These are phyloP conservation scores for Cymbomonas tetramitiformis DNA, from an alignment of 139 green algal species.

Conservation along the genomic window DNA sequence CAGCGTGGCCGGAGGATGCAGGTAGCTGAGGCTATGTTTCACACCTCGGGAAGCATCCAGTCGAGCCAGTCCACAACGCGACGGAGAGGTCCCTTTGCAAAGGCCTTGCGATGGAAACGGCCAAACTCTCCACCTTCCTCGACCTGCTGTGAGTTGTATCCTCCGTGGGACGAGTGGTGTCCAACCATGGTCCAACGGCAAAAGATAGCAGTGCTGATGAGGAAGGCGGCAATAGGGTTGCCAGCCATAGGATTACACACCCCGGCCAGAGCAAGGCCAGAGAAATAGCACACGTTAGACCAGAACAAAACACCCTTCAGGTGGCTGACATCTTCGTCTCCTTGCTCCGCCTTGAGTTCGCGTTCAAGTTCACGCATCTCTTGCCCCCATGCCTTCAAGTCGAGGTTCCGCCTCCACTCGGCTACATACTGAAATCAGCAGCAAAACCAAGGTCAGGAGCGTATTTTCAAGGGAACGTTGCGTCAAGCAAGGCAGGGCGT, in stretches of 20 bases:
- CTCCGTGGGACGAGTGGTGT: slow-evolving; percentile 27
- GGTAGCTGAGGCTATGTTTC: too few species aligned
- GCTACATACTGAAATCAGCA: too few species aligned
- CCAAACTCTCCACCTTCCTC: slow-evolving; percentile 4
- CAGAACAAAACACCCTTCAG: slow-evolving; percentile 16
- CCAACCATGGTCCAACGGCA: slow-evolving; percentile 25
- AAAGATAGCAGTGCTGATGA: slow-evolving; percentile 20
- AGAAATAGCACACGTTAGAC: slow-evolving; percentile 14
- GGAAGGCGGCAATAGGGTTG: slow-evolving; percentile 16
- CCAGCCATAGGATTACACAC: background rate
- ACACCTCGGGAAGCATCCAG: slow-evolving; percentile 27
- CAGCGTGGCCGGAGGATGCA: background rate
- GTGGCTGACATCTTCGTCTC: slow-evolving; percentile 21
- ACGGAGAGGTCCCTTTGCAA: slow-evolving; percentile 9
- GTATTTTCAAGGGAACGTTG: too few species aligned
- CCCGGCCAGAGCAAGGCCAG: slow-evolving; percentile 6
- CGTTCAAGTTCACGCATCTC: too few species aligned
- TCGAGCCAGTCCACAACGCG: slow-evolving; percentile 23
- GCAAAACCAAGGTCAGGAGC: too few species aligned
- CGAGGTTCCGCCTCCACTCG: too few species aligned
- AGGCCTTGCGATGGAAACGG: slow-evolving; percentile 21
- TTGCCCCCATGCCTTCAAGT: too few species aligned
- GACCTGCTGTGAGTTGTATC: slow-evolving; percentile 17
- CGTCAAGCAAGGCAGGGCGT: too few species aligned
- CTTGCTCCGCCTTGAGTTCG: slow-evolving; percentile 12